These are phyloP conservation scores for Silene latifolia DNA, from an alignment of 148 eudicot species.

Conservation along the genomic window DNA sequence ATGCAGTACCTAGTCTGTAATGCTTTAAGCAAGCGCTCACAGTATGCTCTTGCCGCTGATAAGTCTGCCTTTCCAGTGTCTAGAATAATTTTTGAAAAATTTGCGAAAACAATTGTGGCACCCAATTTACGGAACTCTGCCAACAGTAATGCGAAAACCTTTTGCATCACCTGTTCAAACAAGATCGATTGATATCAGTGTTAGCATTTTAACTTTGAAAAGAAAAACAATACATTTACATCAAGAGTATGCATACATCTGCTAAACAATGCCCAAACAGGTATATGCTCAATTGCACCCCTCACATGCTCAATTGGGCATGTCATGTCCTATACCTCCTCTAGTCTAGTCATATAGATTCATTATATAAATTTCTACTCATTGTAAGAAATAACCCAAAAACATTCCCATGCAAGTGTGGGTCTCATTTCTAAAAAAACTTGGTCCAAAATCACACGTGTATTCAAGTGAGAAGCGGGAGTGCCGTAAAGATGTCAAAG, in stretches of 20 bases:
- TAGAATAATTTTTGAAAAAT: slow-evolving; percentile 72
- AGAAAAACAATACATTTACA: background rate
- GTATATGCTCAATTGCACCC: background rate
- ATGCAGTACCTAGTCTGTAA: slow-evolving; percentile 65
- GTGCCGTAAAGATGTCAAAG: background rate
- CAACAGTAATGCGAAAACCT: slow-evolving; percentile 84
- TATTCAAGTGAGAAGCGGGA: background rate
- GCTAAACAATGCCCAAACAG: background rate
- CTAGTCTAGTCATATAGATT: background rate
- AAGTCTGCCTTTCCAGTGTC: slow-evolving; percentile 92
- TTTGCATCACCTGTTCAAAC: slow-evolving; percentile 81
- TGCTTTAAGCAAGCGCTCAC: slow-evolving; percentile 78
- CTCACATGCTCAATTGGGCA: background rate
- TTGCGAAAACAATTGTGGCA: slow-evolving; percentile 80
- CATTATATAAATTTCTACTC: background rate
- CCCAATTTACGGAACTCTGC: slow-evolving; percentile 96
- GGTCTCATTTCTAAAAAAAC: background rate
- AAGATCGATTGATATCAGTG: slow-evolving; percentile 13
- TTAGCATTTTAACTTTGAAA: background rate
- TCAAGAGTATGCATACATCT: background rate
- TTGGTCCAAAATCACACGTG: background rate
- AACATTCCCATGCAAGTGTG: background rate
- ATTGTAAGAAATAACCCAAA: background rate
- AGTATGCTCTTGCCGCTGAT: slow-evolving; percentile 82
- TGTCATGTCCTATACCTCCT: background rate